Conservation (phyloP, 2,329 filamentous ascomycete genomes). For the Botrytis hyacinthi region DNA sequence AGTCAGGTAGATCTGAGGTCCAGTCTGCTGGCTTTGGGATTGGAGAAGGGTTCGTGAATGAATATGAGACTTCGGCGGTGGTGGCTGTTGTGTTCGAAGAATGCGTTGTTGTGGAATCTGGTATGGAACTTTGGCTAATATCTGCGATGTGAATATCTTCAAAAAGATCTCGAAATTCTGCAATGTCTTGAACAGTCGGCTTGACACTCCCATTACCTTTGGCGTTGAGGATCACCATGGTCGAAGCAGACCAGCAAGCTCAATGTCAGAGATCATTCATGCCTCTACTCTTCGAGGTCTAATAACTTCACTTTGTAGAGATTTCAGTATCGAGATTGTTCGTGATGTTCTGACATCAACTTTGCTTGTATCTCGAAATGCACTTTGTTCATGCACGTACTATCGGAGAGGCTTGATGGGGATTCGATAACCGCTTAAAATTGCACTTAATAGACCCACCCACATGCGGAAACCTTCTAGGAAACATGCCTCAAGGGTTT, state of each 20-base stretch:
- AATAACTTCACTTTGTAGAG: background rate
- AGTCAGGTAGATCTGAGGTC: constrained; percentile 26
- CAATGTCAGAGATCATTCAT: background rate
- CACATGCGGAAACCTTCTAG: background rate
- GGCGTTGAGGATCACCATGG: background rate
- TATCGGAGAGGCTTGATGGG: constrained; percentile 1
- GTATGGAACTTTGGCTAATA: background rate
- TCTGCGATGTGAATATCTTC: background rate
- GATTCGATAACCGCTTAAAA: background rate
- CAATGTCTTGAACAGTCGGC: background rate
- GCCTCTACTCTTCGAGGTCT: background rate
- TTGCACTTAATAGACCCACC: background rate
- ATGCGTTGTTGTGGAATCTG: background rate
- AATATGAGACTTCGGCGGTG: no score
- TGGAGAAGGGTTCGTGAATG: background rate
- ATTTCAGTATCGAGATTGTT: background rate
- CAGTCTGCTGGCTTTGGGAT: constrained; percentile 23
- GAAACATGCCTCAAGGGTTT: background rate
- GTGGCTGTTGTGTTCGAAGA: background rate
- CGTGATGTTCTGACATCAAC: background rate
- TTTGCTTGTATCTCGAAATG: background rate
- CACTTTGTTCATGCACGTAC: background rate
- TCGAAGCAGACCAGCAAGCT: background rate
- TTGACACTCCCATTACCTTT: background rate
- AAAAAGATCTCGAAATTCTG: background rate